These are phyloP conservation scores for Citrus inodora DNA, from an alignment of 345 rosid species.

Conservation along the genomic window DNA sequence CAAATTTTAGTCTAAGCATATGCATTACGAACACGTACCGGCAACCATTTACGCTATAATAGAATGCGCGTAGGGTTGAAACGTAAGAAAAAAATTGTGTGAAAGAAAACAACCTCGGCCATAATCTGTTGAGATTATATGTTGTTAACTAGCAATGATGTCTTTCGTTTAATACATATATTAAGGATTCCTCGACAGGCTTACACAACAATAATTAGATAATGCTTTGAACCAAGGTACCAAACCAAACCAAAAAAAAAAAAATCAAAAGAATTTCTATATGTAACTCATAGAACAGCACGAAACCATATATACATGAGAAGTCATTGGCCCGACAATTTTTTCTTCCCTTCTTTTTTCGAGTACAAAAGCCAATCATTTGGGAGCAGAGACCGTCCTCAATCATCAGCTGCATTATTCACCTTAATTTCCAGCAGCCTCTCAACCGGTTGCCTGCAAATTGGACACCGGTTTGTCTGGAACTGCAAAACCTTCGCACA, in stretches of 20 bases:
- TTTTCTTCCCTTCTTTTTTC: not conserved
- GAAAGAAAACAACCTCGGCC: not conserved
- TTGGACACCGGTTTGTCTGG: conserved; percentile 49
- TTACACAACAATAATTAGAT: not conserved
- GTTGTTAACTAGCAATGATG: not conserved
- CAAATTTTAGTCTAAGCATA: not conserved
- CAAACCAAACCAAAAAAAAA: too few relatives aligned
- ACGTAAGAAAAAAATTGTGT: not conserved
- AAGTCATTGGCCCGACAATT: not conserved
- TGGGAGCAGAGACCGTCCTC: conserved; percentile 6
- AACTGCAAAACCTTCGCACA: conserved; percentile 52
- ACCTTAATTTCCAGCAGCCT: conserved; percentile 52
- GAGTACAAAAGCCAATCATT: not conserved
- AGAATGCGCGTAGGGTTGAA: not conserved
- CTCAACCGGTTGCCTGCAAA: conserved; percentile 52
- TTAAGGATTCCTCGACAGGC: too few relatives aligned
- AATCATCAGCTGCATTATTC: conserved; percentile 26
- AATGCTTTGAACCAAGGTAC: not conserved
- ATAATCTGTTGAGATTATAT: not conserved
- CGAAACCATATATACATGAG: conserved; percentile 6
- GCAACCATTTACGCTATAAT: not conserved
- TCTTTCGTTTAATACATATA: too few relatives aligned
- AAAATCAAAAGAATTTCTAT: not conserved
- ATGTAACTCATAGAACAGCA: not conserved
- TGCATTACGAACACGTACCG: not conserved